Percentiles rank a stretch among this genome's conserved stretches.
Evolutionary conservation across 441 rosid genomes (phyloP).

Genomic region (Populus hybrid): DNA sequence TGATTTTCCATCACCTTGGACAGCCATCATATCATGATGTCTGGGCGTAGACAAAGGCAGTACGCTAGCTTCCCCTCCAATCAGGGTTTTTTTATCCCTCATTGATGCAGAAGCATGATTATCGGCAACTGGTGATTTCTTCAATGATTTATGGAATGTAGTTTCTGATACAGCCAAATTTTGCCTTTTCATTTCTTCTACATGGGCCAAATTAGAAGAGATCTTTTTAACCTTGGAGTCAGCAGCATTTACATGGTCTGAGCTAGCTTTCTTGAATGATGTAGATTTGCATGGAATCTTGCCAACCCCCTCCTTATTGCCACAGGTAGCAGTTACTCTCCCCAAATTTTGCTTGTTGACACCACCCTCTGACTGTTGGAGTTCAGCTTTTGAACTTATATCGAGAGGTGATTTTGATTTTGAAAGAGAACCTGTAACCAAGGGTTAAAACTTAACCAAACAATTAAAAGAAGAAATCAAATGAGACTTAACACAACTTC

Average conservation of each 20-base stretch:
- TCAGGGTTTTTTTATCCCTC: neutral
- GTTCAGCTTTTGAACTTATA: constrained; percentile 44
- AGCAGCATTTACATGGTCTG: constrained; percentile 35
- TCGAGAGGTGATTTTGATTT: constrained; percentile 63
- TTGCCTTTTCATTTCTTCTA: constrained; percentile 24
- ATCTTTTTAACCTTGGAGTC: constrained; percentile 47
- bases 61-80: neutral
- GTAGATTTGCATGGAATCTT: constrained; percentile 48
- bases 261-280: constrained; percentile 49
- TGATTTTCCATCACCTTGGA: neutral
- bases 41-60: neutral
- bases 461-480: neutral
- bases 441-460: neutral
- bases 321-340: constrained; percentile 36
- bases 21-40: neutral
- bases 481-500: constrained; percentile 31
- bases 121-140: neutral
- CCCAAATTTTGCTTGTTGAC: constrained; percentile 41
- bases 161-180: constrained; percentile 41
- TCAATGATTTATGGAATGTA: neutral
- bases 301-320: constrained; percentile 33
- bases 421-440: constrained; percentile 46
- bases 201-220: constrained; percentile 39
- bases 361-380: constrained; percentile 52
- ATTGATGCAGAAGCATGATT: neutral